These are phyloP conservation scores for Sphagnum fallax DNA, from an alignment of 228 moss, liverwort and hornwort genomes.

Conservation along the genomic window DNA sequence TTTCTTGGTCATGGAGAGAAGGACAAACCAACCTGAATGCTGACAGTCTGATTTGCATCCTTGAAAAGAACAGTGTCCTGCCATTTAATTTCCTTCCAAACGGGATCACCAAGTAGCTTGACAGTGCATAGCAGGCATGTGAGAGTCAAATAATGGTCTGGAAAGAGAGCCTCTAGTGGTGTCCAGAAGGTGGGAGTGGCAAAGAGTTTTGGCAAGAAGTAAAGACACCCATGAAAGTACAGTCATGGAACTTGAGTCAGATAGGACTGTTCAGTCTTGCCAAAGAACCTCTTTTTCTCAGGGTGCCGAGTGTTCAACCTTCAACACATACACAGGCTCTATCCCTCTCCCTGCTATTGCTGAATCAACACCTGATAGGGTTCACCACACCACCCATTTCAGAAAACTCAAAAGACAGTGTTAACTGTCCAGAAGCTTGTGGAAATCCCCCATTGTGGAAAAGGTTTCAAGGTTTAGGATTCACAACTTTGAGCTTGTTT, in stretches of 20 bases:
- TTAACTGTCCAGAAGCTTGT: too few relatives aligned
- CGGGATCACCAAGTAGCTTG: constrained; percentile 31
- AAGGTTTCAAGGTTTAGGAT: too few relatives aligned
- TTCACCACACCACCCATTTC: too few relatives aligned
- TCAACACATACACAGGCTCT: constrained; percentile 21
- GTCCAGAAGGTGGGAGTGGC: constrained; percentile 44
- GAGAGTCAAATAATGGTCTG: constrained; percentile 41
- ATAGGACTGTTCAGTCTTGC: constrained; percentile 62
- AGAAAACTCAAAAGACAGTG: too few relatives aligned
- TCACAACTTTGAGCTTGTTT: too few relatives aligned
- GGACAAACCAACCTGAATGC: constrained; percentile 41
- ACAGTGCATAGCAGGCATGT: constrained; percentile 46
- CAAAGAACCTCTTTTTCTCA: constrained; percentile 53
- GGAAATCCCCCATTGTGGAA: too few relatives aligned
- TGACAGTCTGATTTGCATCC: constrained; percentile 48
- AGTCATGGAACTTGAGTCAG: constrained; percentile 44
- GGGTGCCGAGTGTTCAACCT: constrained; percentile 30
- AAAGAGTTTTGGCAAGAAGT: constrained; percentile 61
- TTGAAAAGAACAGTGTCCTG: constrained; percentile 35
- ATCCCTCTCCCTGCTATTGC: constrained; percentile 27
- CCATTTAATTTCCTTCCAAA: constrained; percentile 46
- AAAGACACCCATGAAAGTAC: constrained; percentile 48
- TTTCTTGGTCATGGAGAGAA: background rate
- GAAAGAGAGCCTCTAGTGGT: constrained; percentile 46
- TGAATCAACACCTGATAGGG: constrained; percentile 28